phyloP scores from a whole-genome alignment of 164 flowering plant species.

The Tetrastigma voinierianum region DNA sequence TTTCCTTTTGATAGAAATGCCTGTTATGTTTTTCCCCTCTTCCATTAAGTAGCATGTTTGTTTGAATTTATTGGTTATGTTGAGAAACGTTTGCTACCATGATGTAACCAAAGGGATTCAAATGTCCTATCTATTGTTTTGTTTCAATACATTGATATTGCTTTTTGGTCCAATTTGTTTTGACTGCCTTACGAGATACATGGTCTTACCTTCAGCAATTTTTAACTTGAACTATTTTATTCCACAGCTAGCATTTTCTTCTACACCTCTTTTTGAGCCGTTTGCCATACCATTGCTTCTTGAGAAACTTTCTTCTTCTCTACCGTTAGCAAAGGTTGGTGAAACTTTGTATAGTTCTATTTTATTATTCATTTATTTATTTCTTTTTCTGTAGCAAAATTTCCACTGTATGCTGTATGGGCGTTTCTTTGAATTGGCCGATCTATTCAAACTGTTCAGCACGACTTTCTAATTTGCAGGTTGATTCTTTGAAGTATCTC shows the following conservation, averaged over 20 bases:
- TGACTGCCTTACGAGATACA: too few species aligned
- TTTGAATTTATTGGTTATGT: too few species aligned
- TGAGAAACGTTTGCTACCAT: too few species aligned
- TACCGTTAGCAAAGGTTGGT: conserved; percentile 79
- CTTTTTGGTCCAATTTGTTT: too few species aligned
- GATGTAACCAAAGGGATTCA: too few species aligned
- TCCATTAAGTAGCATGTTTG: too few species aligned
- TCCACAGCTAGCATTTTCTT: conserved; percentile 71
- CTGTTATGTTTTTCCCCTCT: too few species aligned
- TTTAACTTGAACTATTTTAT: neutral
- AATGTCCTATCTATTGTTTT: too few species aligned
- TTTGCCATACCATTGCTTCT: conserved; percentile 83
- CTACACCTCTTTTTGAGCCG: conserved; percentile 85
- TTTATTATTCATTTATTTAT: too few species aligned
- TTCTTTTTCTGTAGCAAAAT: neutral
- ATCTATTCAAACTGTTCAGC: neutral
- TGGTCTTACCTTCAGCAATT: neutral
- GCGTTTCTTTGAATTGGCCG: neutral
- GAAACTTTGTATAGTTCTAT: neutral
- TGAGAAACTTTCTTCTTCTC: conserved; percentile 85
- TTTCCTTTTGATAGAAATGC: too few species aligned
- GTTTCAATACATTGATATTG: too few species aligned
- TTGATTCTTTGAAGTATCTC: conserved; percentile 84
- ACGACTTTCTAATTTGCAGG: conserved; percentile 33
- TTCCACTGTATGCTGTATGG: neutral